phyloP scores from a whole-genome alignment of 768 basidiomycete species.

The Inosperma sp. region DNA sequence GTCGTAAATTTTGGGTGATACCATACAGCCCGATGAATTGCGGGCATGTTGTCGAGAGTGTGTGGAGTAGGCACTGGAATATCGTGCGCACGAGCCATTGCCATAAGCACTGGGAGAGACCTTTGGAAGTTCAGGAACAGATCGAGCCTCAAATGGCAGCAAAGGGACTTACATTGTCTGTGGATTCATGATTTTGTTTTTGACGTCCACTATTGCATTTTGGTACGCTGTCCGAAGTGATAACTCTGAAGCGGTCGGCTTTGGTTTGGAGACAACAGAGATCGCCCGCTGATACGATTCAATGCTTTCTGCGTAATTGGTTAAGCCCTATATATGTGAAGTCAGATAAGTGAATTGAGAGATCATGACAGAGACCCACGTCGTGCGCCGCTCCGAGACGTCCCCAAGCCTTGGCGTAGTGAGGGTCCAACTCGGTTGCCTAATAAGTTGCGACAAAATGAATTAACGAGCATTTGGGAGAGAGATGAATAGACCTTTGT shows the following conservation, averaged over 20 bases:
- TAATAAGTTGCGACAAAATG: neutral
- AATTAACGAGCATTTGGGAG: neutral
- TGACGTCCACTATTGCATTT: neutral
- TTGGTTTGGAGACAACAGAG: conserved; percentile 4
- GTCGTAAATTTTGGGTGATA: conserved; percentile 2
- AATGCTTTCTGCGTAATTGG: conserved; percentile 5
- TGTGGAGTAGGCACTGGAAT: conserved; percentile 5
- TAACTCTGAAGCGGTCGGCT: neutral
- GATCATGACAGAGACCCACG: neutral
- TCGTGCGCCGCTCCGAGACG: conserved; percentile 1
- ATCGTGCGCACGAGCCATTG: conserved; percentile 7
- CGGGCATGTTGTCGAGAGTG: conserved; percentile 1
- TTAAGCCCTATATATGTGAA: neutral
- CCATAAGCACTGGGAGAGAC: conserved; percentile 2
- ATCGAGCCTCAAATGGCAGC: neutral
- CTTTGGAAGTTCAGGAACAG: neutral
- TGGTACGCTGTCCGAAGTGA: neutral
- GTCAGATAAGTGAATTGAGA: neutral
- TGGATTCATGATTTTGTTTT: neutral
- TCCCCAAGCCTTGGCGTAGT: conserved; percentile 7
- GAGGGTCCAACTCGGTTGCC: conserved; percentile 6
- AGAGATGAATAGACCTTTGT: neutral
- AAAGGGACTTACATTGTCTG: conserved; percentile 1
- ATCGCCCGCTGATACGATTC: conserved; percentile 2
- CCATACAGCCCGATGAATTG: neutral